Evolutionary conservation across 169 alveolate genomes (phyloP).

Genomic region (Cryptosporidium xiaoi): DNA sequence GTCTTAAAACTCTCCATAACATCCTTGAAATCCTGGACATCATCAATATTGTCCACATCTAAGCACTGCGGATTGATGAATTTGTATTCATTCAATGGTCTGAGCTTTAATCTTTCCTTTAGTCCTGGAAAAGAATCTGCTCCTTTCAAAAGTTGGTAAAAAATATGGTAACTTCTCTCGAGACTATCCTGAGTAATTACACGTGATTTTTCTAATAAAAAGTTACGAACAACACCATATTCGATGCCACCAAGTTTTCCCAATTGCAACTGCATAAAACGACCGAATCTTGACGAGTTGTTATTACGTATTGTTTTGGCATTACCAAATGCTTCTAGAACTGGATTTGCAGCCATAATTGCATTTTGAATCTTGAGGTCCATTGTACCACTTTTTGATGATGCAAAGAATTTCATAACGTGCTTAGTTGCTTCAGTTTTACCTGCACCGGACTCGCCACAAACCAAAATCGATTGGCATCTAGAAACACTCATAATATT

Average conservation of each 20-base stretch:
- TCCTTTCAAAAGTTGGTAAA: slow-evolving; percentile 94
- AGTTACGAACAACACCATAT: slow-evolving; percentile 91
- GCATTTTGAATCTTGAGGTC: slow-evolving; percentile 85
- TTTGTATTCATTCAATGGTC: slow-evolving; percentile 80
- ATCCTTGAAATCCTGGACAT: slow-evolving; percentile 90
- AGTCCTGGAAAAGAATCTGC: slow-evolving; percentile 83
- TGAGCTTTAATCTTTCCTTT: slow-evolving; percentile 82
- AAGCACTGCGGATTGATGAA: slow-evolving; percentile 88
- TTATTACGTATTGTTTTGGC: slow-evolving; percentile 98
- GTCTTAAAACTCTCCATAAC: slow-evolving; percentile 90
- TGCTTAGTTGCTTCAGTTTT: slow-evolving; percentile 98
- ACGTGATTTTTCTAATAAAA: slow-evolving; percentile 96
- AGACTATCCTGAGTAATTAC: slow-evolving; percentile 91
- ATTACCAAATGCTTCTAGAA: slow-evolving; percentile 98
- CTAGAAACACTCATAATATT: slow-evolving; percentile 77
- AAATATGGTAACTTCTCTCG: slow-evolving; percentile 97
- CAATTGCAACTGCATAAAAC: slow-evolving; percentile 92
- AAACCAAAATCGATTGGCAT: slow-evolving; percentile 93
- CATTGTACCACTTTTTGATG: slow-evolving; percentile 81
- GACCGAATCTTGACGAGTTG: slow-evolving; percentile 97
- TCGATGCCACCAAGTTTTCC: slow-evolving; percentile 90
- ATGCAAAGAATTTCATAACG: slow-evolving; percentile 92
- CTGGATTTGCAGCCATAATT: slow-evolving; percentile 95
- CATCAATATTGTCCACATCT: slow-evolving; percentile 93
- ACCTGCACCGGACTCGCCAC: slow-evolving; percentile 99